These are phyloP conservation scores for Coprinopsis sp. DNA, from an alignment of 768 basidiomycete genomes.

Conservation along the genomic window DNA sequence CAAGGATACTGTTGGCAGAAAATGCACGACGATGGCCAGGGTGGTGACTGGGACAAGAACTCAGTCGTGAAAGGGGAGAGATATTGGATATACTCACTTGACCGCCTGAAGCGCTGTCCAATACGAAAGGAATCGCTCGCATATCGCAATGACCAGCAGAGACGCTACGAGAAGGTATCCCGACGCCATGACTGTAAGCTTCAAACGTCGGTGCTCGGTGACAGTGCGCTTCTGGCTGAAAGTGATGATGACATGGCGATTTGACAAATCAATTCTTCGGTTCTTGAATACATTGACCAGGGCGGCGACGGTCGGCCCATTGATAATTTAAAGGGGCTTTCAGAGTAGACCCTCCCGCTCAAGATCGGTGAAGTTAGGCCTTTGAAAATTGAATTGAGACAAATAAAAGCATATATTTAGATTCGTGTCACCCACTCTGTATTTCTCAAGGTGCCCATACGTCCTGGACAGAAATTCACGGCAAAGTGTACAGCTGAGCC, in stretches of 20 bases:
- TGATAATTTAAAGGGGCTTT: not conserved
- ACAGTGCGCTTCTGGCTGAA: too few relatives aligned
- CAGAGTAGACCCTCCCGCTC: too few relatives aligned
- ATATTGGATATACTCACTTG: not conserved
- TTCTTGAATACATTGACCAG: not conserved
- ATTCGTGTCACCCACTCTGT: not conserved
- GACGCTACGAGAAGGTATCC: too few relatives aligned
- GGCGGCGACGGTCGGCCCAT: not conserved
- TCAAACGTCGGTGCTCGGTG: too few relatives aligned
- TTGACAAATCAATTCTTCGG: too few relatives aligned
- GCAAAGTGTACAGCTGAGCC: too few relatives aligned
- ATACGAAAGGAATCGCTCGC: too few relatives aligned
- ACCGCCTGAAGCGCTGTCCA: not conserved
- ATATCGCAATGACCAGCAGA: too few relatives aligned
- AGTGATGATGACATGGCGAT: too few relatives aligned
- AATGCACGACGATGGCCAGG: not conserved
- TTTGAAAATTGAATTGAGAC: constrained; percentile 74
- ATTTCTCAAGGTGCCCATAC: not conserved
- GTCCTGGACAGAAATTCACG: too few relatives aligned
- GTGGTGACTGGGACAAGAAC: not conserved
- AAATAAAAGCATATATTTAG: constrained; percentile 59
- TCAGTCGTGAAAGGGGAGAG: not conserved
- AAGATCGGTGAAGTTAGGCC: constrained; percentile 73
- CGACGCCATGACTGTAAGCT: too few relatives aligned
- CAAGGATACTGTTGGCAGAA: not conserved